Conservation (phyloP, 805 yeast genomes). For the Pichia deserticola region DNA sequence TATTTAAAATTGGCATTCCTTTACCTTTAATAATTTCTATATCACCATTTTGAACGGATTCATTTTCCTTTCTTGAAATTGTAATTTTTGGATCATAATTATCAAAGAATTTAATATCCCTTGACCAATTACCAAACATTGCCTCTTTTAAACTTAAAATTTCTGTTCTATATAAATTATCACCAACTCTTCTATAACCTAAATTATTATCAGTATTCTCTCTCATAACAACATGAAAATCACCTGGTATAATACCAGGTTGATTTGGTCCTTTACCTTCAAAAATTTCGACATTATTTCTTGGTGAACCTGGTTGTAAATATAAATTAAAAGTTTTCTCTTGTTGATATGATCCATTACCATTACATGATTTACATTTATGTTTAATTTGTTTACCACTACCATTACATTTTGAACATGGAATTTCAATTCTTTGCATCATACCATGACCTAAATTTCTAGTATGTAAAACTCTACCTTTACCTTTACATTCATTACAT, state of each 20-base stretch:
- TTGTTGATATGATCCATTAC: slow-evolving; percentile 54
- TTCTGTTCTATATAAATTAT: slow-evolving; percentile 74
- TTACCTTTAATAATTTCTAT: slow-evolving; percentile 62
- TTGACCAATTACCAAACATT: slow-evolving; percentile 69
- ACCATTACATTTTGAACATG: slow-evolving; percentile 78
- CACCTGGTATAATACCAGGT: slow-evolving; percentile 82
- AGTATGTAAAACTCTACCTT: slow-evolving; percentile 57
- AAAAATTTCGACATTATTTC: slow-evolving; percentile 50
- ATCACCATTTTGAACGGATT: slow-evolving; percentile 55
- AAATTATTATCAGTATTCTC: slow-evolving; percentile 53
- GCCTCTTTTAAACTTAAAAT: slow-evolving; percentile 69
- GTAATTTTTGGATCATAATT: slow-evolving; percentile 38
- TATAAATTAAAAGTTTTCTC: slow-evolving; percentile 51
- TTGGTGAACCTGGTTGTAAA: slow-evolving; percentile 62
- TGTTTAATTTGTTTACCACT: slow-evolving; percentile 59
- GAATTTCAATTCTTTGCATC: slow-evolving; percentile 75
- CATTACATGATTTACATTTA: slow-evolving; percentile 64
- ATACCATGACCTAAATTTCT: slow-evolving; percentile 85
- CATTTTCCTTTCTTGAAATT: slow-evolving; percentile 45
- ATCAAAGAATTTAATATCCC: slow-evolving; percentile 63
- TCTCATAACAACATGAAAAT: slow-evolving; percentile 51
- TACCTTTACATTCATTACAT: slow-evolving; percentile 70
- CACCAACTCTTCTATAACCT: slow-evolving; percentile 81
- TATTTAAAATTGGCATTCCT: slow-evolving; percentile 73
- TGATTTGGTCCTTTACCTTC: slow-evolving; percentile 76